Evolutionary conservation across 495 filamentous ascomycete genomes (phyloP).

Genomic region (Talaromyces proteolyticus): DNA sequence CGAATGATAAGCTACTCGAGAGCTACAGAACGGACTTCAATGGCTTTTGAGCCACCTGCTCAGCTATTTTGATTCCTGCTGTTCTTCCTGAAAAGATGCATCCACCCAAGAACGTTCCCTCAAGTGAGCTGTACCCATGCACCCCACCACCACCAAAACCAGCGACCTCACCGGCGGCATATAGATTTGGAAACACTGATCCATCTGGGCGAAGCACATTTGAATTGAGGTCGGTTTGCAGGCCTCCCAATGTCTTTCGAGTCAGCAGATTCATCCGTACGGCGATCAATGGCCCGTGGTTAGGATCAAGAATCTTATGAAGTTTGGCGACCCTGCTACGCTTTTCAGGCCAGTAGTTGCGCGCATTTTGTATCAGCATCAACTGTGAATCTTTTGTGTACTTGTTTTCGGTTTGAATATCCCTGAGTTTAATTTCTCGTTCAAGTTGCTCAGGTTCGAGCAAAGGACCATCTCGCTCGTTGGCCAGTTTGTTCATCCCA

Average conservation of each 20-base stretch:
- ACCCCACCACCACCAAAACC: conserved; percentile 49
- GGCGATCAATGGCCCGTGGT: conserved; percentile 40
- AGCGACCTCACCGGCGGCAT: conserved; percentile 47
- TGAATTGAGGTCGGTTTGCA: conserved; percentile 44
- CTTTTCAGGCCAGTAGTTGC: conserved; percentile 41
- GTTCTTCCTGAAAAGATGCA: conserved; percentile 46
- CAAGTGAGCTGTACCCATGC: conserved; percentile 44
- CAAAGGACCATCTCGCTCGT: conserved; percentile 21
- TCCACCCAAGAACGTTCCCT: conserved; percentile 43
- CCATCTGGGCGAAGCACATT: conserved; percentile 39
- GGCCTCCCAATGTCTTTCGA: conserved; percentile 44
- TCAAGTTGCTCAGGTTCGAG: conserved; percentile 30
- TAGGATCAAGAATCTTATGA: conserved; percentile 37
- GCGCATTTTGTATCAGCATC: conserved; percentile 44
- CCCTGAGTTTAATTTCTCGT: conserved; percentile 35
- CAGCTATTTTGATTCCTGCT: conserved; percentile 27
- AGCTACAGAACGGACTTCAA: not conserved
- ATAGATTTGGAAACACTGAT: conserved; percentile 36
- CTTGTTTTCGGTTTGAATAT: conserved; percentile 38
- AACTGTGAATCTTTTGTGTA: conserved; percentile 48
- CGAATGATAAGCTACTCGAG: not conserved
- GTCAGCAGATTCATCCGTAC: conserved; percentile 46
- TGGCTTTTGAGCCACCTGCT: conserved; percentile 3
- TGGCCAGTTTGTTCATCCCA: conserved; percentile 43
- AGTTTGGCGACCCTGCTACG: conserved; percentile 34